Evolutionary conservation across 495 filamentous ascomycete species (phyloP), one percentile per base, ranked within the genome.

Genomic region (Durotheca rogersii): DNA sequence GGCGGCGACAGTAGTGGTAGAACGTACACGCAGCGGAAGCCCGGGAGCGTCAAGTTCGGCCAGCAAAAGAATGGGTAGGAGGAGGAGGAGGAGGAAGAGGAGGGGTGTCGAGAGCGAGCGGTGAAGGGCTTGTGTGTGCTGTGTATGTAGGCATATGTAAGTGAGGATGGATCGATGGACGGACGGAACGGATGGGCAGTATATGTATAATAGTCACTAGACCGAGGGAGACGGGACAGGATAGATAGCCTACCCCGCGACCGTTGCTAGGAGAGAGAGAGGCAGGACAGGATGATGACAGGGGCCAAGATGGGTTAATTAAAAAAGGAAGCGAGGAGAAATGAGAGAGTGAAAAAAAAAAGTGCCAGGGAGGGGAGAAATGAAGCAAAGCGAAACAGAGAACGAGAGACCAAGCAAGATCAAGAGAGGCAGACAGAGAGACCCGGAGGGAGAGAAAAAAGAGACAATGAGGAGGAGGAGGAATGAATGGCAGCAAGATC

Each of bases 201-300:
- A 21, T 19, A 15, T 46, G 18, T 21, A 59, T n/a, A n/a, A n/a
- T n/a, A n/a, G 31, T 11, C 16, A 59, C 23, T 4, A 27, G 23
- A 27, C 23, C 34, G 56, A 59, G 49, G 56, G 45, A 59, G 49
- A 50, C 49, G 47, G 41, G 15, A n/a, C n/a, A n/a, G n/a, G n/a
- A n/a, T n/a, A n/a, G n/a, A 53, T 36, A 29, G 41, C 41, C 56
- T 59, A 59, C 56, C 56, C 56, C 50, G 56, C 56, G 56, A 47
- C 50, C 45, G 45, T 45, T 41, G 54, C 9, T 59, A 44, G 16
- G 40, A 41, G 16, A 49, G 39, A 23, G 33, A 16, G 9, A 44
- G 16, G 40, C 41, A 12, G 45, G 39, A 23, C 23, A 16, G 9
- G 39, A 48, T 12, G 49, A 59, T 46, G 49, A 43, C 23, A 34